A percentile compares a stretch with the other conserved stretches of the same genome.
phyloP scores from a whole-genome alignment of 495 filamentous ascomycete species.

The Podospora pseudocomata region DNA sequence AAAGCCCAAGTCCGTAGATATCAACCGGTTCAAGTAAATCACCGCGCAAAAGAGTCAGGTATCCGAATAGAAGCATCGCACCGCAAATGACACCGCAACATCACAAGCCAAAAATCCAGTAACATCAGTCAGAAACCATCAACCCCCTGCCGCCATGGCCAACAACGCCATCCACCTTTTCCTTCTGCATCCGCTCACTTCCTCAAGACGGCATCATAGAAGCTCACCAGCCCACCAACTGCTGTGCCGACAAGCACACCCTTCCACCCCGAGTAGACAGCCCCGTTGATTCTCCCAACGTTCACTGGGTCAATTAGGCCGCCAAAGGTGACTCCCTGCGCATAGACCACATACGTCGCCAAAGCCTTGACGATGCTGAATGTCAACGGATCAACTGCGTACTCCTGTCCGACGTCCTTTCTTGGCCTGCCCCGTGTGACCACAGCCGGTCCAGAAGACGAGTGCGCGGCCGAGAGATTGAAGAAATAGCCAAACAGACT shows the following conservation, averaged over 20 bases:
- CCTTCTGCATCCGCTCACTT: conserved; percentile 43
- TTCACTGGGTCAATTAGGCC: conserved; percentile 56
- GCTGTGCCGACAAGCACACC: conserved; percentile 68
- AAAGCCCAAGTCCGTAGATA: no score
- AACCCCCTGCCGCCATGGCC: not conserved
- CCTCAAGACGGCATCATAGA: conserved; percentile 82
- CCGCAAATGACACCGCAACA: no score
- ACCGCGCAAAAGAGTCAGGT: no score
- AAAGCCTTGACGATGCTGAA: conserved; percentile 87
- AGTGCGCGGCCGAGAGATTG: conserved; percentile 61
- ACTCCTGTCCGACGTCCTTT: conserved; percentile 29
- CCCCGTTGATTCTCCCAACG: conserved; percentile 57
- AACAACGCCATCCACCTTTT: not conserved
- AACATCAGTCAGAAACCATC: not conserved
- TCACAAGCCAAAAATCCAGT: no score
- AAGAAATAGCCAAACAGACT: conserved; percentile 75
- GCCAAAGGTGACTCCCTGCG: conserved; percentile 61
- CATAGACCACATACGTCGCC: conserved; percentile 73
- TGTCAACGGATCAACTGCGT: conserved; percentile 74
- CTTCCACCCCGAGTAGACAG: conserved; percentile 66
- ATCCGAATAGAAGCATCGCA: no score
- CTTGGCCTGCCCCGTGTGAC: conserved; percentile 26
- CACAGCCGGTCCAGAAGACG: conserved; percentile 22
- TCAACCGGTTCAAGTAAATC: no score
- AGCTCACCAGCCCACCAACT: conserved; percentile 62